Conservation (phyloP, 2,329 filamentous ascomycete species). For the Aspergillus novoparasiticus region DNA sequence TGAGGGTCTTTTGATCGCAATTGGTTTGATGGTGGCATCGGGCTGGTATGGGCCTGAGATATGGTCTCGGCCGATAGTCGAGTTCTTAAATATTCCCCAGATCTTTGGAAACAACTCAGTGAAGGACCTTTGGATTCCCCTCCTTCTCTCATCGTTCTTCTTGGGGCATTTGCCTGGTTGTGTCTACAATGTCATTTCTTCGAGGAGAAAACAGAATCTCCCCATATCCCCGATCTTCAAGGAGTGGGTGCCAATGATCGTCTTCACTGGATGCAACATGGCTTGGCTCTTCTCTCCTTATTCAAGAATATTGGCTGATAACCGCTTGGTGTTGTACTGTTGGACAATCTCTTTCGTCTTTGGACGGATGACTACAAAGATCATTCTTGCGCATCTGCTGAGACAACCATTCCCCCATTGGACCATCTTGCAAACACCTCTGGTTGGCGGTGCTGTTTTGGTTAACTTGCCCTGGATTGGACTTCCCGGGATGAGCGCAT, state of each 20-base stretch:
- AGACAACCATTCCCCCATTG: conserved; percentile 94
- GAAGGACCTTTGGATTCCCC: conserved; percentile 82
- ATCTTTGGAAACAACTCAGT: conserved; percentile 73
- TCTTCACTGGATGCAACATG: conserved; percentile 74
- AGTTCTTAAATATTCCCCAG: conserved; percentile 65
- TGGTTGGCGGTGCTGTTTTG: conserved; percentile 81
- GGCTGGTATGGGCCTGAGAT: conserved; percentile 86
- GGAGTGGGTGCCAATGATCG: conserved; percentile 89
- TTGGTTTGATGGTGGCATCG: conserved; percentile 79
- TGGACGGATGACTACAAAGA: conserved; percentile 97
- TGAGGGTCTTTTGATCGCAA: conserved; percentile 89
- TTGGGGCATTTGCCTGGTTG: conserved; percentile 83
- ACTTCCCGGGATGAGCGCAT: conserved; percentile 65
- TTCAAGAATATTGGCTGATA: conserved; percentile 77
- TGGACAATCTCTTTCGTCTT: conserved; percentile 96
- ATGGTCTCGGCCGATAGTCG: conserved; percentile 75
- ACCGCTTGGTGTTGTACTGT: conserved; percentile 90
- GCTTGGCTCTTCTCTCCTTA: conserved; percentile 90
- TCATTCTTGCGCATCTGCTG: conserved; percentile 93
- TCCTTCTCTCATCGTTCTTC: conserved; percentile 68
- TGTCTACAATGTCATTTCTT: conserved; percentile 79
- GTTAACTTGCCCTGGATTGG: conserved; percentile 81
- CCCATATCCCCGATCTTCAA: conserved; percentile 82
- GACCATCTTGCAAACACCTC: conserved; percentile 86
- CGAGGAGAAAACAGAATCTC: conserved; percentile 70